Base-by-base conservation (phyloP, 257 asterid species). In the Sherardia arvensis region DNA sequence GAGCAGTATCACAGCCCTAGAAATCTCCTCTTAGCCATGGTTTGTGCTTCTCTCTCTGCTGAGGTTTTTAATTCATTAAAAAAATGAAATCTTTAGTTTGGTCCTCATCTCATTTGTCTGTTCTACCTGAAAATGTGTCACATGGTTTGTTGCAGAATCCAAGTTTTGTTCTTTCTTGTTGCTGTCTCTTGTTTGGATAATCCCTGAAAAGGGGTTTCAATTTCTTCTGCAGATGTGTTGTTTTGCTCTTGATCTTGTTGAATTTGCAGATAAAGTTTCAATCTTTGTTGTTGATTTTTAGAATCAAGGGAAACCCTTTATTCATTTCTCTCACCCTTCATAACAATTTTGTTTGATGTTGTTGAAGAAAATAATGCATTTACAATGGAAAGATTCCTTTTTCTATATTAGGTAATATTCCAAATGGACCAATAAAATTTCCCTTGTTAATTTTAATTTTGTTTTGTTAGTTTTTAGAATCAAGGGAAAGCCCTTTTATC, bases 1-100 rank as follows among this genome's bases (percentile, higher is more conserved):
- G 86, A 83, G 56, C 81, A 72, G 74, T 83, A 68, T 62, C 90
- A 83, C 38, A 83, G 78, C 76, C 90, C 90, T 7, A 80, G 86
- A 72, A 83, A 80, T 71, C 83, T 83, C 9, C 87, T 83, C 60
- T 59, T 81, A 30, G 86, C 86, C 23, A 67, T 83, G 86, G 89
- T 83, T 63, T 30, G 74, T 59, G 9, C 68, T 47, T 14, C 27
- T 25, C 10, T 3, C 2, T 15, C 36, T 34, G 8, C 3, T 30
- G 10, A 17, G 20, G 25, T 51, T 51, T 23, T 53, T 0, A 22
- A 22, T 53, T 10, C 28, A 22, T 20, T 21, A 43, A 43, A 3
- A 43, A 15, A 15, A 6, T 20, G 2, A 20, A n/a, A 53, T 7
- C 1, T 49, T 1, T 53, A 29, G n/a, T 28, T 38, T 1, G 45